These are phyloP conservation scores for Lepraria neglecta DNA, from an alignment of 495 filamentous ascomycete species.

Conservation along the genomic window DNA sequence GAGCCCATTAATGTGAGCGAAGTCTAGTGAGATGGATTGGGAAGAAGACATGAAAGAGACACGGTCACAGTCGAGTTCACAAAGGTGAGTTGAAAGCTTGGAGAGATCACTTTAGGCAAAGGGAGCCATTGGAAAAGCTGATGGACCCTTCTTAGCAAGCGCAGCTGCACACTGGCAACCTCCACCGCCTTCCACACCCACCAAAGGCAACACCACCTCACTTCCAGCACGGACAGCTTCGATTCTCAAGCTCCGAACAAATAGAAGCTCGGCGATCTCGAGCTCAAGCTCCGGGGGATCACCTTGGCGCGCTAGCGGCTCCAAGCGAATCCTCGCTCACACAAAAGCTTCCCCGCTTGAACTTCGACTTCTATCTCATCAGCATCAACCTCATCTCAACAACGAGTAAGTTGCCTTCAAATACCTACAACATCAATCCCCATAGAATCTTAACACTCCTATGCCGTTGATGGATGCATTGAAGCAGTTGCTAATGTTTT, in stretches of 20 bases:
- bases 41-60: no score
- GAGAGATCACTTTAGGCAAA: background rate
- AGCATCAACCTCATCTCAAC: constrained; percentile 48
- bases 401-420: constrained; percentile 29
- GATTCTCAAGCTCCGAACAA: background rate
- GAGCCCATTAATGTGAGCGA: background rate
- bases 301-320: constrained; percentile 11
- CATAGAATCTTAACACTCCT: background rate
- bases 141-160: background rate
- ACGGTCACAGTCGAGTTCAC: no score
- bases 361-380: constrained; percentile 38
- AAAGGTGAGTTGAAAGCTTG: no score
- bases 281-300: constrained; percentile 1
- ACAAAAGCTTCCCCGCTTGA: constrained; percentile 38
- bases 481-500: background rate
- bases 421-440: background rate
- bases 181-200: no score
- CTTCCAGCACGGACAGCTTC: no score
- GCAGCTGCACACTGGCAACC: background rate
- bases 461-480: background rate
- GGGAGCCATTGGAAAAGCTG: background rate
- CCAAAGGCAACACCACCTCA: background rate
- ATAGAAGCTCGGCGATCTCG: background rate
- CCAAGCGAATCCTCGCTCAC: constrained; percentile 28
- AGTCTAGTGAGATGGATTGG: background rate